phyloP scores from a whole-genome alignment of 345 rosid species.

The Turnera subulata region DNA sequence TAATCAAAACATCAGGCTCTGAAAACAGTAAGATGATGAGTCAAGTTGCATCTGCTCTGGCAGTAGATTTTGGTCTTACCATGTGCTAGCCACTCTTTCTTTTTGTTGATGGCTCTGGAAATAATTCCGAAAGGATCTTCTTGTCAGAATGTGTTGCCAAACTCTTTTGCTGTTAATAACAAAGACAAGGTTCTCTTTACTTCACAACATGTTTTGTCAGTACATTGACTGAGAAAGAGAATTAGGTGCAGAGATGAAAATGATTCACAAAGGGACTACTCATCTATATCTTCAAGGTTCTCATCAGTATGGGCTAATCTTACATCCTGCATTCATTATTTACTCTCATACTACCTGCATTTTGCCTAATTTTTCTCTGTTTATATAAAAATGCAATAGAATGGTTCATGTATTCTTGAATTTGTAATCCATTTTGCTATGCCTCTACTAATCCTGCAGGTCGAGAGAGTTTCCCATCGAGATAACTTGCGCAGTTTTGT shows the following conservation, averaged over 20 bases:
- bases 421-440: conserved; percentile 10
- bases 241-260: no score
- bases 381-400: neutral
- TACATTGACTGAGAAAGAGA: no score
- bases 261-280: no score
- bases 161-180: neutral
- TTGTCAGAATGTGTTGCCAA: conserved; percentile 1
- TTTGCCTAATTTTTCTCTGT: neutral
- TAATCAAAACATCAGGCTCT: no score
- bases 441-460: conserved; percentile 43
- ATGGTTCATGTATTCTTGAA: neutral
- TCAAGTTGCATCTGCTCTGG: no score
- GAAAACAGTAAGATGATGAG: no score
- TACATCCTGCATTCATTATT: no score
- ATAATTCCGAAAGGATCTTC: neutral
- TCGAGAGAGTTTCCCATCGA: conserved; percentile 88
- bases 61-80: neutral
- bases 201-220: no score
- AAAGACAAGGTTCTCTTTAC: neutral
- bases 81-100: no score
- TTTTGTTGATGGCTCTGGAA: neutral
- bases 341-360: no score
- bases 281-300: no score
- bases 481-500: conserved; percentile 77
- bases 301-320: no score